Evolutionary conservation across 208 protist species (phyloP).

Genomic region (Leishmania arabica): DNA sequence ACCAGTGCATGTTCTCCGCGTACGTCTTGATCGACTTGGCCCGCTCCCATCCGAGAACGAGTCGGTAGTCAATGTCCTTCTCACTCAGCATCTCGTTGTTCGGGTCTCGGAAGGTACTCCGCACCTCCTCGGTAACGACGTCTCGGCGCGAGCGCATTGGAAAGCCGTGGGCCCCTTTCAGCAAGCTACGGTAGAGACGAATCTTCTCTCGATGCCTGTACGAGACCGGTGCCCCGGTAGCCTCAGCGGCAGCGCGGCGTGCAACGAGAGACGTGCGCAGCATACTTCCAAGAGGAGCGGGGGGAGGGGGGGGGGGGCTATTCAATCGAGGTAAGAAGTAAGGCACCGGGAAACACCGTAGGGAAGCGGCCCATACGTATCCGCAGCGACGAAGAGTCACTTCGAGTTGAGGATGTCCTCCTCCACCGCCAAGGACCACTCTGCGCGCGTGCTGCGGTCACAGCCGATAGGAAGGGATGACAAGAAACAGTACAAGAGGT

Average conservation of each 20-base stretch:
- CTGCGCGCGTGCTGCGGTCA: not conserved
- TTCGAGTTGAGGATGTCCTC: not conserved
- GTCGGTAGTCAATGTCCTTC: constrained; percentile 74
- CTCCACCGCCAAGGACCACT: not conserved
- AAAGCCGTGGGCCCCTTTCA: constrained; percentile 76
- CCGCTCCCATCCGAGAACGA: constrained; percentile 84
- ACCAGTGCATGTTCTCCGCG: constrained; percentile 92
- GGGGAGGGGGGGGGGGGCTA: not conserved
- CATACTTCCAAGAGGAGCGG: constrained; percentile 3
- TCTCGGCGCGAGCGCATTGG: constrained; percentile 82
- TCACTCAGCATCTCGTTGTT: constrained; percentile 53
- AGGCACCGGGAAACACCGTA: not conserved
- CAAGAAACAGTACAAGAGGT: not conserved
- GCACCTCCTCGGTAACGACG: constrained; percentile 80
- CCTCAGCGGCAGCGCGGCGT: not conserved
- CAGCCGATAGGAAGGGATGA: not conserved
- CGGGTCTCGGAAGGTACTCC: constrained; percentile 72
- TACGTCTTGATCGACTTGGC: constrained; percentile 73
- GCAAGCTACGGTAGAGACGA: constrained; percentile 66
- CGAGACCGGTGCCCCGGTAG: constrained; percentile 11
- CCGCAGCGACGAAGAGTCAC: not conserved
- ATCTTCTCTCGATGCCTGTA: constrained; percentile 79
- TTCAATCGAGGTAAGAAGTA: not conserved
- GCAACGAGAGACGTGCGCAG: constrained; percentile 4
- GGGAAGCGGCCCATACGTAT: not conserved